Evolutionary conservation across 2,329 filamentous ascomycete genomes (phyloP), one percentile per base, ranked within the genome.

Genomic region (Periglandula ipomoeae): DNA sequence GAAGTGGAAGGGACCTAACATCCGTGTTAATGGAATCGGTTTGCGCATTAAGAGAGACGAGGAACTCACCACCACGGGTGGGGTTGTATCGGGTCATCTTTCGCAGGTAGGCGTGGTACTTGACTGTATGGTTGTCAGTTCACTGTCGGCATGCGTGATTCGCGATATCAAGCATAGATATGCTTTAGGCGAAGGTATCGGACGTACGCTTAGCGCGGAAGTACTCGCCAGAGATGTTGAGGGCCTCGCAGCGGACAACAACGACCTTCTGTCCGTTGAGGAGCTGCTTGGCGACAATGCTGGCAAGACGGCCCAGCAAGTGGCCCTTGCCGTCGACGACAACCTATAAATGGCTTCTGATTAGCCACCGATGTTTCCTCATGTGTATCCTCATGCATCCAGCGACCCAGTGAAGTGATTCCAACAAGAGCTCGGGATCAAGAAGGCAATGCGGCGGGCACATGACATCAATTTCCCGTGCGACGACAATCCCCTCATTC

Each of bases 211-310:
- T 98, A 64, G 91, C 85, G 75, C 93, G 89, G 87, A 98, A 98
- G 88, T 98, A 98, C 82, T 97, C 93, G 79, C 93, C 93, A 64
- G 93, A 98, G 83, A 98, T 98, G 85, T 98, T 98, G 74, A 98
- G 84, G 67, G 89, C 89, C 80, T 98, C 93, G 78, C 87, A 94
- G 81, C 93, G 89, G 72, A 98, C 93, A 65, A 98, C 80, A 68
- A 97, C 91, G 72, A 98, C 94, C 87, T 97, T 97, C 81, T 97
- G 91, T 72, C 91, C 91, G 76, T 85, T 94, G 66, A 97, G 87
- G 69, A 97, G 85, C 82, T 97, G 91, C 87, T 97, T 97, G 73
- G 91, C 91, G 69, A 97, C 89, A 70, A 89, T 95, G 73, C 84
- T 89, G 78, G 91, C 91, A 73, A 98, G 85, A 75, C 93, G 91